A percentile compares a stretch with the other conserved stretches of the same genome.
These are phyloP conservation scores for Pinus taeda DNA, from an alignment of 75 land plant genomes.

Conservation along the genomic window DNA sequence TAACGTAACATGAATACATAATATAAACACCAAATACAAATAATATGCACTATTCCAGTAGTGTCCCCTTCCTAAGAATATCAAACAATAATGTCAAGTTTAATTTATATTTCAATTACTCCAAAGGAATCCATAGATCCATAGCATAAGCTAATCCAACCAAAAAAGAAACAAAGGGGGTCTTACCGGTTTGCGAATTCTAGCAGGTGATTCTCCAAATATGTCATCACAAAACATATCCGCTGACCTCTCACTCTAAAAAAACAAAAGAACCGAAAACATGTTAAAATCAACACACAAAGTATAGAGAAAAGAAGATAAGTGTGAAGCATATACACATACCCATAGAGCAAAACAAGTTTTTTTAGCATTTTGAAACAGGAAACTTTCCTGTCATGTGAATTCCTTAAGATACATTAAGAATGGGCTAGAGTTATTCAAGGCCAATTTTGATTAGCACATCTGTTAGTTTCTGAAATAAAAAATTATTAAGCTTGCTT, in stretches of 20 bases:
- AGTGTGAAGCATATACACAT: constrained; percentile 4
- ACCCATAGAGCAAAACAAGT: background rate
- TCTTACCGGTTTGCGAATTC: constrained; percentile 69
- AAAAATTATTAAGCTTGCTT: too few species aligned
- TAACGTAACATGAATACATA: background rate
- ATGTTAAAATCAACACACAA: background rate
- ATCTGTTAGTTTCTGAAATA: too few species aligned
- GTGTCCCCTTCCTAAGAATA: background rate
- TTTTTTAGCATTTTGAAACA: too few species aligned
- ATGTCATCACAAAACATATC: constrained; percentile 96
- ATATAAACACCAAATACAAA: background rate
- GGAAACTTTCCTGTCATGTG: too few species aligned
- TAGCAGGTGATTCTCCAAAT: constrained; percentile 96
- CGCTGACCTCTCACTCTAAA: constrained; percentile 75
- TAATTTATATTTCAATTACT: background rate
- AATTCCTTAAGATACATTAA: too few species aligned
- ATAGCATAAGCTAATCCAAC: background rate
- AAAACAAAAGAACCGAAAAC: background rate
- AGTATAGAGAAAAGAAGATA: background rate
- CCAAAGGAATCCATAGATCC: background rate
- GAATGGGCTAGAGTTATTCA: too few species aligned
- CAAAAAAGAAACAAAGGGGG: background rate
- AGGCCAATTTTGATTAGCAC: too few species aligned
- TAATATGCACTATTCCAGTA: background rate
- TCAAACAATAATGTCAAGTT: background rate